A percentile compares a stretch with the other conserved stretches of the same genome.
Conservation (phyloP, 1,139 yeast genomes). For the Saccharomyces hybrid region DNA sequence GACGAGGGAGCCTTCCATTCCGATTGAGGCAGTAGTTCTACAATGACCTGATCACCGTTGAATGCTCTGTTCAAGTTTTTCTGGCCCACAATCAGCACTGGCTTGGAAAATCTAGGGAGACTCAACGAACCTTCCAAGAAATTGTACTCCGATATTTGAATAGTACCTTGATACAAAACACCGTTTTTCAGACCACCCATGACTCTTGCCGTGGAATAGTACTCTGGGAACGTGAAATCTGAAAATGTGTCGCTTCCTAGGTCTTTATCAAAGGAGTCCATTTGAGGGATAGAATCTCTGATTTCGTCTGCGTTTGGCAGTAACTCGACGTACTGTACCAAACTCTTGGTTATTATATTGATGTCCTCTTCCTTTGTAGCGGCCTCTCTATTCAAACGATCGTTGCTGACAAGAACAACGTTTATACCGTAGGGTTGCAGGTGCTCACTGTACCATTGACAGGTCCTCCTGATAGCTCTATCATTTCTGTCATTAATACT, state of each 20-base stretch:
- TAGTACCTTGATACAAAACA: constrained; percentile 75
- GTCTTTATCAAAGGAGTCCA: constrained; percentile 30
- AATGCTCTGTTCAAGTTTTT: constrained; percentile 84
- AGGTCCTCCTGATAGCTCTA: constrained; percentile 74
- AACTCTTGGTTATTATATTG: constrained; percentile 48
- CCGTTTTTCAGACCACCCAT: constrained; percentile 90
- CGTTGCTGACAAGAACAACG: constrained; percentile 69
- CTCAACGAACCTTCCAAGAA: constrained; percentile 80
- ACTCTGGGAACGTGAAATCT: constrained; percentile 65
- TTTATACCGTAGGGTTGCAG: constrained; percentile 42
- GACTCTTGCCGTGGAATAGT: constrained; percentile 70
- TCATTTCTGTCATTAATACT: constrained; percentile 86
- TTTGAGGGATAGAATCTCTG: constrained; percentile 70
- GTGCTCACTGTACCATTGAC: constrained; percentile 67
- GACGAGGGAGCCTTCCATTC: constrained; percentile 87
- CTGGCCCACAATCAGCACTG: constrained; percentile 74
- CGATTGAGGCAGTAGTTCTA: constrained; percentile 76
- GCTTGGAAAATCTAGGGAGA: constrained; percentile 68
- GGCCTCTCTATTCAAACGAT: constrained; percentile 54
- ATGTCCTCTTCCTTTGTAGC: constrained; percentile 40
- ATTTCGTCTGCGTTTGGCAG: constrained; percentile 72
- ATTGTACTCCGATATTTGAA: constrained; percentile 78
- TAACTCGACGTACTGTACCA: constrained; percentile 60
- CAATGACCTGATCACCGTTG: constrained; percentile 85
- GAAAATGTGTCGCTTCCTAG: constrained; percentile 29